phyloP scores from a whole-genome alignment of 768 basidiomycete species.

The Fomitopsis serialis region DNA sequence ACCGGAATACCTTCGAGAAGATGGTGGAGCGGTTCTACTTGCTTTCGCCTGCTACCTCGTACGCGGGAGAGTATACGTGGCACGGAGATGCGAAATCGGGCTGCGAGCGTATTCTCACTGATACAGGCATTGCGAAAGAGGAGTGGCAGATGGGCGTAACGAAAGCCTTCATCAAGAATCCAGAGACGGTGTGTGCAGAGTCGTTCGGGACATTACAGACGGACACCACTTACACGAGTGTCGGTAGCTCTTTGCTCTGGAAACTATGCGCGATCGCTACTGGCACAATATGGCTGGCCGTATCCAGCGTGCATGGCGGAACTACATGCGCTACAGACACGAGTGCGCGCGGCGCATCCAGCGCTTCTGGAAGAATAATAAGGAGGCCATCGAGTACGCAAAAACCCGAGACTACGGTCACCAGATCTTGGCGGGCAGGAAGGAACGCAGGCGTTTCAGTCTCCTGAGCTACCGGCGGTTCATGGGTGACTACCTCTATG shows the following conservation, averaged over 20 bases:
- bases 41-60: slow-evolving; percentile 90
- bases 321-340: slow-evolving; percentile 92
- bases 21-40: slow-evolving; percentile 99
- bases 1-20: slow-evolving; percentile 97
- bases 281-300: slow-evolving; percentile 99
- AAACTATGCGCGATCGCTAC: slow-evolving; percentile 98
- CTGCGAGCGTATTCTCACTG: slow-evolving; percentile 87
- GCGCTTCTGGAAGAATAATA: slow-evolving; percentile 98
- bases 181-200: slow-evolving; percentile 72
- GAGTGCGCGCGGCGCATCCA: slow-evolving; percentile 95
- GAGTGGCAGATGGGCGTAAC: slow-evolving; percentile 99
- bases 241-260: slow-evolving; percentile 85
- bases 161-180: slow-evolving; percentile 99
- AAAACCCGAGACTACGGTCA: slow-evolving; percentile 94
- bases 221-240: slow-evolving; percentile 2
- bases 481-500: slow-evolving; percentile 92
- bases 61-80: slow-evolving; percentile 99
- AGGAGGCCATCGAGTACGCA: slow-evolving; percentile 84
- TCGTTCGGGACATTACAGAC: neutral
- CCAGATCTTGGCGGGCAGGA: slow-evolving; percentile 82
- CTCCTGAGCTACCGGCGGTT: slow-evolving; percentile 91
- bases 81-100: slow-evolving; percentile 84
- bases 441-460: slow-evolving; percentile 92
- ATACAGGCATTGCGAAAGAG: slow-evolving; percentile 92
- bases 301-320: slow-evolving; percentile 94